phyloP scores from a whole-genome alignment of 2,329 filamentous ascomycete species.

The Didymella keratinophila region DNA sequence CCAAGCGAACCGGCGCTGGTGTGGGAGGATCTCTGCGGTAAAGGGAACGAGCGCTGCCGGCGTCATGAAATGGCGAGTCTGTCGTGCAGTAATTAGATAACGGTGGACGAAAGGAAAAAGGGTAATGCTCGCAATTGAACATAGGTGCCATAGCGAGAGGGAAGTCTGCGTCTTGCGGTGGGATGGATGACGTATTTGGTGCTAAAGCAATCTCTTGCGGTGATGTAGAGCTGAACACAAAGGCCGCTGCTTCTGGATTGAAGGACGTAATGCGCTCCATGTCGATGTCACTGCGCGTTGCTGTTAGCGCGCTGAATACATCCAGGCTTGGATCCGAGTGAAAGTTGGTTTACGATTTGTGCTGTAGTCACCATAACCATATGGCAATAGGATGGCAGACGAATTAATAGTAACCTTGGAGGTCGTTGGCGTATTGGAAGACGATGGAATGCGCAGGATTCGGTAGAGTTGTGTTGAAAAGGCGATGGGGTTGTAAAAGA shows the following conservation, averaged over 20 bases:
- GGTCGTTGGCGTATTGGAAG: neutral
- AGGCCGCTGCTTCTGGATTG: constrained; percentile 1
- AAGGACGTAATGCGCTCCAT: constrained; percentile 18
- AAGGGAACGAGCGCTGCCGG: neutral
- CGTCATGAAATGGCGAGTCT: constrained; percentile 10
- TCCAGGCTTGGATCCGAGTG: neutral
- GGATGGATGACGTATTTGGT: neutral
- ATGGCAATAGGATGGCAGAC: neutral
- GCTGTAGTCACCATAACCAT: too few relatives aligned
- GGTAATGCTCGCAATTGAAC: neutral
- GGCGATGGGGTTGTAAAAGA: neutral
- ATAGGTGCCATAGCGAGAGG: constrained; percentile 10
- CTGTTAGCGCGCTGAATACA: neutral
- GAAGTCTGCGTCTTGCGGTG: neutral
- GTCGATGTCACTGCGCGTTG: neutral
- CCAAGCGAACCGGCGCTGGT: constrained; percentile 2
- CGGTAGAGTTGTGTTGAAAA: neutral
- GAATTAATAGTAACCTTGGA: neutral
- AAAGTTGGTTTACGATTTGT: too few relatives aligned
- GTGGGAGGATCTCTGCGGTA: constrained; percentile 1
- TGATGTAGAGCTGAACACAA: neutral
- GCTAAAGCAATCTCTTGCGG: neutral
- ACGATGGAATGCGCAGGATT: too few relatives aligned
- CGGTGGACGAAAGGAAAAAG: too few relatives aligned
- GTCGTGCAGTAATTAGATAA: neutral